Evolutionary conservation across 139 green algal species (phyloP), one percentile per base, ranked within the genome.

Genomic region (Picochlorum sp.): DNA sequence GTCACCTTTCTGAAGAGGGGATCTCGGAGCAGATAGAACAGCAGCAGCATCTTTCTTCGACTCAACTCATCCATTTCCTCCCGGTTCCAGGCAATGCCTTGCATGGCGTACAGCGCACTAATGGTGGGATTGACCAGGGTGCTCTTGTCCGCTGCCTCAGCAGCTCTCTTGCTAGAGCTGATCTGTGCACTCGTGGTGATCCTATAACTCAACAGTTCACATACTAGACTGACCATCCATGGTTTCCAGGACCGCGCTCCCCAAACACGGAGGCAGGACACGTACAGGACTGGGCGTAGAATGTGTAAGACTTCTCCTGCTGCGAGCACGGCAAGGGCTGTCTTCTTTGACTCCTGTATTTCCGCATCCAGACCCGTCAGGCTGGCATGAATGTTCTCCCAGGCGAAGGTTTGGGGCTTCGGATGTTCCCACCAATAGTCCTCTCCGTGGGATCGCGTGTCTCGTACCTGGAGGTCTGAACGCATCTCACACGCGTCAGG

Each of bases 211-310:
- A 26, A 18, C 32, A 90, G 49, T 37, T 90, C 83, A 2, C 88
- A 13, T 3, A 23, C 67, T 26, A 89, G 63, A 4, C 72, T 78
- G 3, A 78, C 7, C 3, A 74, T 15, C 83, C 83, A 90, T 6
- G 83, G 83, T 24, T 66, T 67, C 83, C 83, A 90, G 8, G 77
- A 79, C 5, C 16, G 24, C 1, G 68, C 32, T 3, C 83, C 83
- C 54, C 75, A 81, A 32, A 66, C 64, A 4, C 73, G 71, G 41
- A 92, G 74, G 60, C 85, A 23, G 14, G 66, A 28, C 2, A 81
- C 72, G 47, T 95, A 93, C 4, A 88, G 10, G 3, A 95, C 56
- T 0, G 87, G 87, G 10, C 87, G 68, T 67, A 85, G 59, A 20
- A 92, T 81, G 79, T 86, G 56, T 23, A 89, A 69, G 20, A 89